Conservation (phyloP, 805 yeast genomes). For the Candida dajiaensis region DNA sequence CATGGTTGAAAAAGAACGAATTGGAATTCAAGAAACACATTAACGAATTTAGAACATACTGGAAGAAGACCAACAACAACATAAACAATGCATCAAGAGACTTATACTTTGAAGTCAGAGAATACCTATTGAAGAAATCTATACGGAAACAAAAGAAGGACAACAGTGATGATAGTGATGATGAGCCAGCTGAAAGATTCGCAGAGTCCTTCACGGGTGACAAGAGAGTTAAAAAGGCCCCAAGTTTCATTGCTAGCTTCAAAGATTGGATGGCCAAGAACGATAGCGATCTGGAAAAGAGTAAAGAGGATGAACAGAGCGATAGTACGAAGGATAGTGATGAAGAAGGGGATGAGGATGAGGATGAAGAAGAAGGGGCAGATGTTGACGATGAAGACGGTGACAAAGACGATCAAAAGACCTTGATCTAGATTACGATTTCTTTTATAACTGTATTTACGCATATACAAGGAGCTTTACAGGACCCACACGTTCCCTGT, state of each 20-base stretch:
- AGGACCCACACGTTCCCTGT: too few relatives aligned
- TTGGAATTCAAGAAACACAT: conserved; percentile 89
- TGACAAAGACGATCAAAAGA: conserved; percentile 1
- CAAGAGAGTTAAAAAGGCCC: conserved; percentile 23
- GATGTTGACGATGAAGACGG: not conserved
- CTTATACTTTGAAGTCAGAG: conserved; percentile 78
- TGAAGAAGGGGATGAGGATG: conserved; percentile 1
- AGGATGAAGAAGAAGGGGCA: not conserved
- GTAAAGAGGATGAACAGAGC: not conserved
- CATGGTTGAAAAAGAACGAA: conserved; percentile 97
- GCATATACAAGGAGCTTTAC: not conserved
- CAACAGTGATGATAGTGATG: conserved; percentile 23
- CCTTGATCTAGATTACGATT: not conserved
- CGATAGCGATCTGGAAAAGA: conserved; percentile 10
- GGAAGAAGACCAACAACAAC: conserved; percentile 68
- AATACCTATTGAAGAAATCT: conserved; percentile 50
- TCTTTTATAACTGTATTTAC: not conserved
- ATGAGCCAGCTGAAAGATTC: conserved; percentile 12
- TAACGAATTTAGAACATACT: conserved; percentile 77
- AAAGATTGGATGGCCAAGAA: conserved; percentile 31
- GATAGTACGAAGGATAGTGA: conserved; percentile 4
- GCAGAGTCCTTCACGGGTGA: conserved; percentile 65
- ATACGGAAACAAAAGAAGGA: conserved; percentile 17
- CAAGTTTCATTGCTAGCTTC: conserved; percentile 25
- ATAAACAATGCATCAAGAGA: conserved; percentile 73